Conservation (phyloP, 768 basidiomycete species). For the Rhizopogon vulgaris region DNA sequence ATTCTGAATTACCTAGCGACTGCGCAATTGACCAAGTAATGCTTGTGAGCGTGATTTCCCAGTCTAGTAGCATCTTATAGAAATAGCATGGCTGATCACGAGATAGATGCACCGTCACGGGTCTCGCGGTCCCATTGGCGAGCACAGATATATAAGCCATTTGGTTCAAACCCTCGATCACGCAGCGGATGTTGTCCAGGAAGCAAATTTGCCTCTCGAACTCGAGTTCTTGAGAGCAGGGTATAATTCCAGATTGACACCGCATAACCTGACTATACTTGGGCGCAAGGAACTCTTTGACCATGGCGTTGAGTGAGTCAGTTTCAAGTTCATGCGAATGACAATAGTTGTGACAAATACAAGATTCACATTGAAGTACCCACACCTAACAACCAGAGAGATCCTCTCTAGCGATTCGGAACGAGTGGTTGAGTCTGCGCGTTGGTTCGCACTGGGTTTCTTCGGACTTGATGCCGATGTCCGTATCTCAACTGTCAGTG, state of each 20-base stretch:
- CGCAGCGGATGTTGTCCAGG: conserved; percentile 14
- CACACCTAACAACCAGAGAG: conserved; percentile 1
- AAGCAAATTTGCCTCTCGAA: conserved; percentile 20
- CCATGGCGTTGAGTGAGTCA: conserved; percentile 28
- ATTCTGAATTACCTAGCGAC: conserved; percentile 26
- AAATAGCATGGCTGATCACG: neutral
- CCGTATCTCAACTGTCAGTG: conserved; percentile 20
- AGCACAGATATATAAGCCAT: conserved; percentile 25
- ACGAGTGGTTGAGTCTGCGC: conserved; percentile 28
- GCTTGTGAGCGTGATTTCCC: conserved; percentile 21
- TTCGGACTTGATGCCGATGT: conserved; percentile 21
- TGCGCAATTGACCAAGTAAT: conserved; percentile 34
- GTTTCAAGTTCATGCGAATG: neutral
- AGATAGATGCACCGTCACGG: conserved; percentile 31
- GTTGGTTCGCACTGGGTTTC: conserved; percentile 31
- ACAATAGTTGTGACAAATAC: no score
- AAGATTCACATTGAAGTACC: conserved; percentile 5
- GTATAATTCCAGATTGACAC: conserved; percentile 24
- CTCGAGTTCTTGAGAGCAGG: conserved; percentile 29
- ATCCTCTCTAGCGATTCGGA: conserved; percentile 2
- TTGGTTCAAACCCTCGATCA: conserved; percentile 23
- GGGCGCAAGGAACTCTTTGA: conserved; percentile 28
- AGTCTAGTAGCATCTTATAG: no score
- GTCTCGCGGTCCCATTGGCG: conserved; percentile 26
- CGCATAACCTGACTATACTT: conserved; percentile 28